phyloP scores from a whole-genome alignment of 2,329 filamentous ascomycete species.

The Penicillium sp. region DNA sequence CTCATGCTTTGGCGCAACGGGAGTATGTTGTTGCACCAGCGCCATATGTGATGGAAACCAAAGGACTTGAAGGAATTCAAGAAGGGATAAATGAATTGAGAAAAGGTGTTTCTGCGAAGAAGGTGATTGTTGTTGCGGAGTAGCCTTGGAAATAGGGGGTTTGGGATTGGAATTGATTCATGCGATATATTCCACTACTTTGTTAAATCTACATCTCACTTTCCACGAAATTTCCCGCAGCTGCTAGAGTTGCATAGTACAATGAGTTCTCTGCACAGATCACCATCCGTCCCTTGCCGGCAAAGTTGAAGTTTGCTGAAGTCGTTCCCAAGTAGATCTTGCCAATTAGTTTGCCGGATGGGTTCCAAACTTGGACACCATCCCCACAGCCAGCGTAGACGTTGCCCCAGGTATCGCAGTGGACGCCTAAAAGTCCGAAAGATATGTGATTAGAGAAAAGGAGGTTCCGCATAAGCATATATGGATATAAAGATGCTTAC shows the following conservation, averaged over 20 bases:
- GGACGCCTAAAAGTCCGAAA: constrained; percentile 38
- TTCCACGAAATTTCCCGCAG: constrained; percentile 17
- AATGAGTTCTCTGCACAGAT: constrained; percentile 24
- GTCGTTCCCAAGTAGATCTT: constrained; percentile 53
- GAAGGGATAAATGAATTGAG: constrained; percentile 21
- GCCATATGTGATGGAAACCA: constrained; percentile 19
- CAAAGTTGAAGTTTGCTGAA: constrained; percentile 56
- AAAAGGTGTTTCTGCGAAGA: constrained; percentile 33
- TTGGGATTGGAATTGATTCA: too few relatives aligned
- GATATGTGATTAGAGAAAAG: background rate
- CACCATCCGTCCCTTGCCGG: constrained; percentile 27
- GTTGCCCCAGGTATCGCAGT: constrained; percentile 59
- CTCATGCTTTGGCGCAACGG: constrained; percentile 39
- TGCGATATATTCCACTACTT: background rate
- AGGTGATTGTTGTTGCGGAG: constrained; percentile 28
- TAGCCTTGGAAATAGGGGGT: too few relatives aligned
- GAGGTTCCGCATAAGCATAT: background rate
- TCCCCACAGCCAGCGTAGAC: constrained; percentile 60
- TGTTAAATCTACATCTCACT: constrained; percentile 5
- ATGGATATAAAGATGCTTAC: background rate
- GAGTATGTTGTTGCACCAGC: constrained; percentile 34
- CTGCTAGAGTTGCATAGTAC: constrained; percentile 24
- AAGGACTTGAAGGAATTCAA: constrained; percentile 29
- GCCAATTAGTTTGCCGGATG: constrained; percentile 54
- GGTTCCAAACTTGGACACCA: constrained; percentile 59